phyloP scores from a whole-genome alignment of 495 filamentous ascomycete genomes.

The Aspergillus sclerotioniger region DNA sequence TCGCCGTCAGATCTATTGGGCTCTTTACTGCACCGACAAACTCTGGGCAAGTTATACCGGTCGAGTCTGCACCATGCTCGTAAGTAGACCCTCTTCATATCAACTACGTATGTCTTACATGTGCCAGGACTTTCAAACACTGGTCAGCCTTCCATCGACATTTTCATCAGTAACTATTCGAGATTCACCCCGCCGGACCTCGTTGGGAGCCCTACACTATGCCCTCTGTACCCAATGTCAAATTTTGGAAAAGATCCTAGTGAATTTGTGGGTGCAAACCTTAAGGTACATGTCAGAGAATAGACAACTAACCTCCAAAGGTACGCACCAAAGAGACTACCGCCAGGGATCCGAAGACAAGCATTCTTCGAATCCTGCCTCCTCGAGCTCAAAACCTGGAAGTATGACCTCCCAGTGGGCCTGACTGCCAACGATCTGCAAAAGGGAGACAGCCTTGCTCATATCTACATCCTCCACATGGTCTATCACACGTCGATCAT shows the following conservation, averaged over 20 bases:
- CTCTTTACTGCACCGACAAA: conserved; percentile 33
- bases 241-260: not conserved
- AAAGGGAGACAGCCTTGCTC: conserved; percentile 22
- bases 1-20: conserved; percentile 33
- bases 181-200: not conserved
- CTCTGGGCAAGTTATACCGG: conserved; percentile 31
- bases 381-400: conserved; percentile 30
- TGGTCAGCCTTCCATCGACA: not conserved
- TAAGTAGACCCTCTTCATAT: conserved; percentile 10
- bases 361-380: conserved; percentile 28
- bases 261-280: not conserved
- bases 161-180: not conserved
- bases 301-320: conserved; percentile 12
- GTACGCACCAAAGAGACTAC: conserved; percentile 28
- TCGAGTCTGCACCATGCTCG: conserved; percentile 31
- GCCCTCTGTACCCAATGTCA: not conserved
- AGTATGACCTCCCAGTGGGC: conserved; percentile 26
- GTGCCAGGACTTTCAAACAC: not conserved
- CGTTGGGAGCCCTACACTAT: not conserved
- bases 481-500: conserved; percentile 29
- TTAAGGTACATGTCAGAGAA: not conserved
- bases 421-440: conserved; percentile 19
- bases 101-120: conserved; percentile 3
- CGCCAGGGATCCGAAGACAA: conserved; percentile 16
- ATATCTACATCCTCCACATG: conserved; percentile 30